A percentile compares a stretch with the other conserved stretches of the same genome.
These are phyloP conservation scores for Rutstroemia sp. DNA, from an alignment of 2,329 filamentous ascomycete genomes.

Conservation along the genomic window DNA sequence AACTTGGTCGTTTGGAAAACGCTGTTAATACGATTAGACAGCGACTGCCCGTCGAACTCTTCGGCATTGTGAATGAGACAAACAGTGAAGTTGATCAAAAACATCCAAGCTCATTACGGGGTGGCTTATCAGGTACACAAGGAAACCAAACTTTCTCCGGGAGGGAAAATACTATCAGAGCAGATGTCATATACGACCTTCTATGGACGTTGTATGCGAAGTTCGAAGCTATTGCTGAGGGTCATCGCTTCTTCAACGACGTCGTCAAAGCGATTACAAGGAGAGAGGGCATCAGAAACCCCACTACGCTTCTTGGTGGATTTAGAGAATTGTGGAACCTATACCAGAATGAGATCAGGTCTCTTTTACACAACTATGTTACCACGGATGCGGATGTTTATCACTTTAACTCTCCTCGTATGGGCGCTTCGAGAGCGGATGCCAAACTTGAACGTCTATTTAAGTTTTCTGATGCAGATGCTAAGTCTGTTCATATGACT, in stretches of 20 bases:
- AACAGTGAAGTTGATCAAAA: slow-evolving; percentile 90
- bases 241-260: slow-evolving; percentile 89
- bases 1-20: slow-evolving; percentile 75
- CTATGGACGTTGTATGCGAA: slow-evolving; percentile 91
- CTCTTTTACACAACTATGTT: slow-evolving; percentile 89
- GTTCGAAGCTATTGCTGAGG: slow-evolving; percentile 94
- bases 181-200: slow-evolving; percentile 83
- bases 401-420: slow-evolving; percentile 56
- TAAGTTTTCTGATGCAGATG: slow-evolving; percentile 76
- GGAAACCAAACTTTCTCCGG: slow-evolving; percentile 57
- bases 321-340: slow-evolving; percentile 98
- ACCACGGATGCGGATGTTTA: slow-evolving; percentile 80
- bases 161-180: slow-evolving; percentile 67
- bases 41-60: slow-evolving; percentile 85
- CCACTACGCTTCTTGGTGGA: slow-evolving; percentile 65
- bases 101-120: slow-evolving; percentile 73
- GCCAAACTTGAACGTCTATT: slow-evolving; percentile 54
- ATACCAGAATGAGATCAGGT: slow-evolving; percentile 95
- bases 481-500: slow-evolving; percentile 69
- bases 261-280: slow-evolving; percentile 79
- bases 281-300: slow-evolving; percentile 62
- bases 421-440: slow-evolving; percentile 22
- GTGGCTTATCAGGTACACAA: slow-evolving; percentile 40
- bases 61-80: slow-evolving; percentile 88
- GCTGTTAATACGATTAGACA: slow-evolving; percentile 90